Evolutionary conservation across 192 early-diverging fungal genomes (phyloP).

Genomic region (Jimgerdemannia lactiflua): DNA sequence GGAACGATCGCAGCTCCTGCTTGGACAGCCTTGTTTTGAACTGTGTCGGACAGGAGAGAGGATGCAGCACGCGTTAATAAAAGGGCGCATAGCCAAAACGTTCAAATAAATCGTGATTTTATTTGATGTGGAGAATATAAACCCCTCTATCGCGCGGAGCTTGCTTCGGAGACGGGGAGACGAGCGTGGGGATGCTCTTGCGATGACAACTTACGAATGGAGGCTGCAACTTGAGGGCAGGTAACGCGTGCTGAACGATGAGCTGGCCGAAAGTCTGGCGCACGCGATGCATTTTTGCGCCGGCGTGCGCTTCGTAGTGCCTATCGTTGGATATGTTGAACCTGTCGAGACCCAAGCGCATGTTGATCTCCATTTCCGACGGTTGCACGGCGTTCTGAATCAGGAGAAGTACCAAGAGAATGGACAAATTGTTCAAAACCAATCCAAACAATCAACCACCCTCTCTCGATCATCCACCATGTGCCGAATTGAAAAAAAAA

Average conservation of each 20-base stretch:
- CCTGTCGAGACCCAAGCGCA: slow-evolving; percentile 60
- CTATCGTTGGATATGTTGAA: slow-evolving; percentile 92
- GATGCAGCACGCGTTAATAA: neutral
- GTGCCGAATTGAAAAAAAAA: neutral
- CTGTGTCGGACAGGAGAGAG: slow-evolving; percentile 27
- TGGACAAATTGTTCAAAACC: neutral
- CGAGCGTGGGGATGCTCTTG: too few species aligned
- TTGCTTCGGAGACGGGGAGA: too few species aligned
- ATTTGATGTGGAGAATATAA: too few species aligned
- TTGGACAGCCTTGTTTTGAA: slow-evolving; percentile 84
- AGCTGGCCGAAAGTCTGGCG: slow-evolving; percentile 86
- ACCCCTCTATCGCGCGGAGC: too few species aligned
- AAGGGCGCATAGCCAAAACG: too few species aligned
- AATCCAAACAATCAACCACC: too few species aligned
- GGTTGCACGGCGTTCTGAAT: slow-evolving; percentile 37
- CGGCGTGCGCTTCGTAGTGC: slow-evolving; percentile 71
- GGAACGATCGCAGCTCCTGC: slow-evolving; percentile 82
- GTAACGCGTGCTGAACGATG: slow-evolving; percentile 82
- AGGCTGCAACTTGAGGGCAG: slow-evolving; percentile 77
- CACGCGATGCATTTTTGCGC: slow-evolving; percentile 68
- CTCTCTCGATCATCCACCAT: neutral
- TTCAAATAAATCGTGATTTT: too few species aligned
- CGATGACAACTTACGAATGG: slow-evolving; percentile 52
- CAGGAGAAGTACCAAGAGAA: neutral
- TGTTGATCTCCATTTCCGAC: slow-evolving; percentile 58